Evolutionary conservation across 352 stramenopile genomes (phyloP), one percentile per base, ranked within the genome.

Genomic region (Pythium biforme): DNA sequence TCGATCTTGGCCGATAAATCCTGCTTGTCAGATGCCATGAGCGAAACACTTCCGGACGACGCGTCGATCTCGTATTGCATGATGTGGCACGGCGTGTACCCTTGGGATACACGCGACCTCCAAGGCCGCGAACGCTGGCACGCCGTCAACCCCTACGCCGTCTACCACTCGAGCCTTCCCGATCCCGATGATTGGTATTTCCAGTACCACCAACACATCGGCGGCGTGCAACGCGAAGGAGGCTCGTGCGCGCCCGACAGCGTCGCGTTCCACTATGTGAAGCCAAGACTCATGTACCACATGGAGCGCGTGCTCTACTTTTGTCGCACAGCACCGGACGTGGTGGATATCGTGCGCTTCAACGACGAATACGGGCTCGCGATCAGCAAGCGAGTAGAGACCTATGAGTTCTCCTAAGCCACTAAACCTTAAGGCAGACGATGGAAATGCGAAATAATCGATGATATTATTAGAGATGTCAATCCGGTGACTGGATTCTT

Each of bases 61-160:
- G 76, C 76, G 29, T 81, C 81, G 45, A 89, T 94, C 54, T 89
- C 85, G 61, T 94, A 90, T 65, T 94, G 85, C 43, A 90, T 94
- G 81, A 90, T 89, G 77, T 94, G 83, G 83, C 55, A 90, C 59
- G 64, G 76, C 59, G 74, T 89, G 10, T 89, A 76, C 27, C 83
- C 85, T 1, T 89, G 79, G 74, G 83, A 91, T 58, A 91, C 85
- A 34, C 74, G 85, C 11, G 85, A 94, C 45, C 47, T 77, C 15
- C 59, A 67, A 41, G 81, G 85, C n/a, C 76, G 83, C 12, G 85
- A 94, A 55, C 81, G 85, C 15, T 94, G 85, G 85, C 85, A 92
- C 62, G 68, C 80, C 0, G 81, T 89, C 64, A 83, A 84, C 26
- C 79, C 81, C 20, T 79, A 86, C 43, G 81, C 78, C 20, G 75